Base-by-base conservation (phyloP, 2,329 filamentous ascomycete species). In the Aspergillus persii region DNA sequence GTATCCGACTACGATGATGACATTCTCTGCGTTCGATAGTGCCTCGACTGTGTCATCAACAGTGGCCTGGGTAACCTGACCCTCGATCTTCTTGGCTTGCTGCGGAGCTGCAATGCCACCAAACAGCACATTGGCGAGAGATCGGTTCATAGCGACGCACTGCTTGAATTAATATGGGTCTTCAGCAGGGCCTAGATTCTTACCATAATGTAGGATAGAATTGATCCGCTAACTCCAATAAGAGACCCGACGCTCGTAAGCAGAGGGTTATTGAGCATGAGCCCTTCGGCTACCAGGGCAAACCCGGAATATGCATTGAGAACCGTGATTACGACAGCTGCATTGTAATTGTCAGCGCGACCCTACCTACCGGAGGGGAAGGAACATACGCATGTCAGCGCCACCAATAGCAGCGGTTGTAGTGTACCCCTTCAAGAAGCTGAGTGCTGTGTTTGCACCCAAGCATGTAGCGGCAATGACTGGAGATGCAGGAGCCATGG, bases 271-370 rank as follows among this genome's bases (percentile, higher is more conserved):
- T 95, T 88, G 12, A 96, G 81, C 92, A 96, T 96, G 73, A 96
- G 89, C 0, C 92, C 92, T 75, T 96, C 92, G 0, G 92, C 92
- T 0, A 96, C 91, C 2, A 96, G 82, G 0, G 92, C 92, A 59
- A 96, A 96, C 11, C 92, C 92, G 51, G 90, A 94, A 72, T 96
- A 96, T 0, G 92, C 92, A 67, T 96, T 96, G 23, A 96, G 77
- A 1, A 96, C 92, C 0, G 91, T 96, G 63, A 96, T 96, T 33
- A 95, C 91, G 4, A 96, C 91, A 12, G 89, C 80, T 83, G 63
- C n/a, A 36, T 18, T 23, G 18, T 23, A 23, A 23, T 30, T 12
- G 61, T 71, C 61, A 68, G 66, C 52, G 73, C 18, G 15, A 11
- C 31, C 8, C 6, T 9, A 4, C 3, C 2, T 8, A 47, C 4